Evolutionary conservation across 2,329 filamentous ascomycete genomes (phyloP), one percentile per base, ranked within the genome.

Genomic region (Botrytis sinoallii): DNA sequence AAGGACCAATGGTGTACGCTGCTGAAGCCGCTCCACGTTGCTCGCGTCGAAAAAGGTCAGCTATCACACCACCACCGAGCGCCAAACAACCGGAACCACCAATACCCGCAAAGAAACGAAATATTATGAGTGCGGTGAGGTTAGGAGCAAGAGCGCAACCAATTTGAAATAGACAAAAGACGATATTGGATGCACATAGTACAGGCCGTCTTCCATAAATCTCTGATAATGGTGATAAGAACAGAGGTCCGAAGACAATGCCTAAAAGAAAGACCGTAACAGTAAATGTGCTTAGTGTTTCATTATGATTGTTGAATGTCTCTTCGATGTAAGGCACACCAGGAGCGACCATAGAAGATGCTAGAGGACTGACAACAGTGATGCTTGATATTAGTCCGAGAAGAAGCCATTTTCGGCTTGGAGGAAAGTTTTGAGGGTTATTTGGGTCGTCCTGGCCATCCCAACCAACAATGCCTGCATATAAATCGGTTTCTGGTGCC

Each of bases 81-180:
- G 83, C 83, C 0, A 86, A 77, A 1, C 85, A 84, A 0, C 84
- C 83, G 3, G 84, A 83, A 0, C 84, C 85, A 9, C 83, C 83
- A 40, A 85, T 81, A 0, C 85, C 86, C 1, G 84, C 82, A 0
- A 88, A 76, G 74, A 87, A 85, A 0, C 86, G 83, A 74, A 86
- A 87, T 2, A 79, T 80, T 57, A 86, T 81, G 18, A 85, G 79
- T 25, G 83, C 82, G 0, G 80, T 81, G 25, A 85, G 80, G 68
- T 84, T 85, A 0, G 87, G 86, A 0, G 89, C 85, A 14, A 92
- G 82, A 3, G 89, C 91, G 74, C 90, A 91, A 0, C 88, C 90
- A 75, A 93, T 85, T 60, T 88, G 88, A 82, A 89, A 92, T 1
- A 86, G 79, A 72, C 88, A 85, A 79, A 92, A 92, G 72, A 89